Evolutionary conservation across 78 protist genomes (phyloP), one percentile per base, ranked within the genome.

Genomic region (Speleostelium caveatum): DNA sequence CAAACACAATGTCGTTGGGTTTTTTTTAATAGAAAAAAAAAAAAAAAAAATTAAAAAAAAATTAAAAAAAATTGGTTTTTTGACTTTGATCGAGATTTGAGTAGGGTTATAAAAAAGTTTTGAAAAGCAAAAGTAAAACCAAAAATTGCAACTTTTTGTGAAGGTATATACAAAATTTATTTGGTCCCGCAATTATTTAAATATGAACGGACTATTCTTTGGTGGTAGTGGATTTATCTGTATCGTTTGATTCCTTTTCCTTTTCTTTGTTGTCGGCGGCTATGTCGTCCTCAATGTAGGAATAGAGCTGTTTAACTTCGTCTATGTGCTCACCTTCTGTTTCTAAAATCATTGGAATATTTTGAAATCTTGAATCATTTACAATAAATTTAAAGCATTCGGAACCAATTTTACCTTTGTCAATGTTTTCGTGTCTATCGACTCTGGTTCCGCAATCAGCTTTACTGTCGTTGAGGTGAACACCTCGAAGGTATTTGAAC

Each of bases 401-500:
- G 10, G 33, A 5, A 22, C 74, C 86, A 49, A 93, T 33, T 30
- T 28, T 17, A 22, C 96, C 96, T 6, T 36, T 32, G 26, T 87
- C 95, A 33, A 94, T 59, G 26, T 80, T 75, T 35, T 75, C 96
- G 62, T 94, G 96, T 7, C 86, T 22, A 62, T 94, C 96, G 10
- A 24, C 22, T n/a, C 16, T 53, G 33, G 78, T 33, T 0, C 87
- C 90, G 16, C 75, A 58, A 3, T 33, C 62, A 30, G 78, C 62
- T 28, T 89, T 71, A 33, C 75, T 62, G 58, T 94, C 96, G 36
- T 94, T 94, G 22, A 94, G 53, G 60, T 94, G 96, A 17, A 93
- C 26, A 19, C 73, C 96, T 1, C 19, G 5, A 28, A 94, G 62
- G 39, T 87, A 94, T 24, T 28, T 30, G 72, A 87, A 73, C 10